These are phyloP conservation scores for Gardenia jasminoides DNA, from an alignment of 257 asterid genomes.

Conservation along the genomic window DNA sequence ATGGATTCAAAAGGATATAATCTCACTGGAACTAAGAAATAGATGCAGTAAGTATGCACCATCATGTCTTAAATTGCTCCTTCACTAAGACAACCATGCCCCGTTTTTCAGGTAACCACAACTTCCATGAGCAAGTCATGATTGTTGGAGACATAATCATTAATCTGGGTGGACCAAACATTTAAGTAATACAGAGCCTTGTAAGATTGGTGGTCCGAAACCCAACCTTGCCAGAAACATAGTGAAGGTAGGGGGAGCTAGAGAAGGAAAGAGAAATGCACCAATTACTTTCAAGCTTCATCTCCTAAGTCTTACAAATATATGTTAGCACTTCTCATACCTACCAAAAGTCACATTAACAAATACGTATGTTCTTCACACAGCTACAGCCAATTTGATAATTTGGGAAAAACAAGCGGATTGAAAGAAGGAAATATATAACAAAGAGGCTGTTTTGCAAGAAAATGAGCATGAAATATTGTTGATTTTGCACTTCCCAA, in stretches of 20 bases:
- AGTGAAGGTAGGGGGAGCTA: not conserved
- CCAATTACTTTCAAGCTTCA: not conserved
- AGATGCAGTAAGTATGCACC: not conserved
- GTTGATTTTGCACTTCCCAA: not conserved
- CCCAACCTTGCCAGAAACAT: not conserved
- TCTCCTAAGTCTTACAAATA: not conserved
- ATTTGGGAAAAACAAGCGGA: not conserved
- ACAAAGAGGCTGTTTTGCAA: not conserved
- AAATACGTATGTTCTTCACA: not conserved
- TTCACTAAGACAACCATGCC: not conserved
- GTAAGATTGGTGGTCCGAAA: not conserved
- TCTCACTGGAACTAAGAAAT: not conserved
- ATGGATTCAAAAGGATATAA: not conserved
- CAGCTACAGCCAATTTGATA: not conserved
- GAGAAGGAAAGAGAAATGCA: not conserved
- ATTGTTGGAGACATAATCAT: not conserved
- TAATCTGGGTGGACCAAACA: not conserved
- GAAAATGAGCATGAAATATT: not conserved
- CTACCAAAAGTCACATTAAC: not conserved
- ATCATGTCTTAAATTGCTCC: not conserved
- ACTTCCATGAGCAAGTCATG: not conserved
- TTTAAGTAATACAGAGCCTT: not conserved
- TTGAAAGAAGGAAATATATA: not conserved
- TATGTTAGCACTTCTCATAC: not conserved
- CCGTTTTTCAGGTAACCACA: not conserved